A percentile compares a stretch with the other conserved stretches of the same genome.
Conservation (phyloP, 345 rosid species). For the Angophora floribunda region DNA sequence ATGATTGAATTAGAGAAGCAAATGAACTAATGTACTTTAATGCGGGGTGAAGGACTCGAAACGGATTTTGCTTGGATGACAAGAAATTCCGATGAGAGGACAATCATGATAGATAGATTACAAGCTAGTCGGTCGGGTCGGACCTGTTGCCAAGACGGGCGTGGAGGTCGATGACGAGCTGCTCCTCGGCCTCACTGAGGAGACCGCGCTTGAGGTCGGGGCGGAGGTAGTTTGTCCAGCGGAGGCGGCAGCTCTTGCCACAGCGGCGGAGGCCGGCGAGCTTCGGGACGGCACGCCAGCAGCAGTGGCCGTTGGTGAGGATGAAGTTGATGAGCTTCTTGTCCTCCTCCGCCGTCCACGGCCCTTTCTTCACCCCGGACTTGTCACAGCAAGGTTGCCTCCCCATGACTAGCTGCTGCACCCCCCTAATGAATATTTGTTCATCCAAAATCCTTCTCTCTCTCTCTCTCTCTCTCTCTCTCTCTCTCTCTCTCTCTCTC, state of each 20-base stretch:
- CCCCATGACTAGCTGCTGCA: background rate
- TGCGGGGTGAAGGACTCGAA: background rate
- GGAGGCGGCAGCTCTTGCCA: slow-evolving; percentile 85
- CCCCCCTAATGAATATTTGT: background rate
- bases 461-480: background rate
- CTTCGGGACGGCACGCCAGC: slow-evolving; percentile 82
- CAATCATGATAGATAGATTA: background rate
- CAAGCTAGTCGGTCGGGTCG: background rate
- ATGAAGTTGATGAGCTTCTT: slow-evolving; percentile 67
- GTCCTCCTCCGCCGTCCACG: slow-evolving; percentile 89
- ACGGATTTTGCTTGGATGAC: background rate
- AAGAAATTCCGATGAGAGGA: background rate
- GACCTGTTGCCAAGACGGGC: slow-evolving; percentile 76
- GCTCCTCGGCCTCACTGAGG: slow-evolving; percentile 61
- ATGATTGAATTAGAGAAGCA: background rate
- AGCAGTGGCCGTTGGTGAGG: slow-evolving; percentile 71
- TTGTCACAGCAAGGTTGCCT: slow-evolving; percentile 83
- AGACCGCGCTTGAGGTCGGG: slow-evolving; percentile 87
- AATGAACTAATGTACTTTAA: background rate
- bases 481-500: background rate
- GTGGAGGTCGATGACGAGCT: slow-evolving; percentile 71
- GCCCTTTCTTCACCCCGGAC: slow-evolving; percentile 74
- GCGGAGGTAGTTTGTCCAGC: slow-evolving; percentile 89
- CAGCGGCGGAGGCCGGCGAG: slow-evolving; percentile 82
- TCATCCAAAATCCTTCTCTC: background rate